These are phyloP conservation scores for Cryphonectria naterciae DNA, from an alignment of 2,329 filamentous ascomycete species.

Conservation along the genomic window DNA sequence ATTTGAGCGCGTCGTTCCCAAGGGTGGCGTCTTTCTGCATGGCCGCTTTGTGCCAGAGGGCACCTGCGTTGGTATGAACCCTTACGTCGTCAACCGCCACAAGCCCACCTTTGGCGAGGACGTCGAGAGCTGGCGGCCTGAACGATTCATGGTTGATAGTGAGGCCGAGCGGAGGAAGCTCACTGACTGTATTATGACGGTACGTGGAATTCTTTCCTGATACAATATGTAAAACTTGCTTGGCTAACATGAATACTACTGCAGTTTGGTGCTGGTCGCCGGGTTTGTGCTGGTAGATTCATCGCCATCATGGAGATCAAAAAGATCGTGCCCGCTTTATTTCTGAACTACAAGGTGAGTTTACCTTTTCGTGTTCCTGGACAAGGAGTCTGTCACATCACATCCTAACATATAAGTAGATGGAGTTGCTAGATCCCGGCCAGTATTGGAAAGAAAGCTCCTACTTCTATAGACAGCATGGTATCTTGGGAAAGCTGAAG, in stretches of 20 bases:
- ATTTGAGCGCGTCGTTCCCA: conserved; percentile 34
- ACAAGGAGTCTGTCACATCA: not conserved
- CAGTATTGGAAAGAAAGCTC: conserved; percentile 6
- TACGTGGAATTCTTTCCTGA: conserved; percentile 6
- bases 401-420: not conserved
- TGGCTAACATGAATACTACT: not conserved
- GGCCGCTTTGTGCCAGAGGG: conserved; percentile 60
- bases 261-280: conserved; percentile 34
- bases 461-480: conserved; percentile 2
- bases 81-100: conserved; percentile 64
- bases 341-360: conserved; percentile 9
- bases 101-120: conserved; percentile 61
- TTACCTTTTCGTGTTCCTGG: too few species aligned
- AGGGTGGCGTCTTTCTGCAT: conserved; percentile 43
- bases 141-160: conserved; percentile 38
- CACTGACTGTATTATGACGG: conserved; percentile 29
- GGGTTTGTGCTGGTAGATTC: conserved; percentile 35
- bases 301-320: conserved; percentile 35
- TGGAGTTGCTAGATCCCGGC: not conserved
- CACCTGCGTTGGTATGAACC: conserved; percentile 46
- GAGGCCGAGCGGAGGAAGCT: conserved; percentile 13
- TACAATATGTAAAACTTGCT: too few species aligned
- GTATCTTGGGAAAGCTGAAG: not conserved
- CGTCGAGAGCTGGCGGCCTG: conserved; percentile 58
- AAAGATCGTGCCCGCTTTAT: conserved; percentile 8